Evolutionary conservation across 768 basidiomycete species (phyloP).

Genomic region (Hydnomerulius pinastri): DNA sequence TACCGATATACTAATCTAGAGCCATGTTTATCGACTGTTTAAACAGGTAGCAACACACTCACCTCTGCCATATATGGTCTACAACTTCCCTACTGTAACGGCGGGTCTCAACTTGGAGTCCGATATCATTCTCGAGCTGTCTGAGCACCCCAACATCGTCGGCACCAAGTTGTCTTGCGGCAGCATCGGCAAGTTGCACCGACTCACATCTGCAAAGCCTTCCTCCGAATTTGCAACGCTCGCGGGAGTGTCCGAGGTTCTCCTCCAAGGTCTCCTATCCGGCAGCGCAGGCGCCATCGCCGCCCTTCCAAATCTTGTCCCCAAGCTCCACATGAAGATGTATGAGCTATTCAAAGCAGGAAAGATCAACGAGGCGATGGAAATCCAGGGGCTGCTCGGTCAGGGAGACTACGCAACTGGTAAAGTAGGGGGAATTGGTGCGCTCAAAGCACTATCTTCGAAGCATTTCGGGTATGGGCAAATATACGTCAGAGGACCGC

Average conservation of each 20-base stretch:
- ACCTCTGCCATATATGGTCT: slow-evolving; percentile 75
- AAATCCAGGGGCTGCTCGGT: slow-evolving; percentile 58
- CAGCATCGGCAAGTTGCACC: slow-evolving; percentile 80
- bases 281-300: slow-evolving; percentile 68
- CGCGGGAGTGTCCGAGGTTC: slow-evolving; percentile 73
- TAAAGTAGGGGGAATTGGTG: slow-evolving; percentile 67
- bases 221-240: slow-evolving; percentile 64
- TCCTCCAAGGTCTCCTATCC: slow-evolving; percentile 61
- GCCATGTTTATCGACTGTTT: background rate
- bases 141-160: slow-evolving; percentile 81
- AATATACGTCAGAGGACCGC: slow-evolving; percentile 48
- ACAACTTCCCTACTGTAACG: slow-evolving; percentile 83
- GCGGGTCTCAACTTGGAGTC: slow-evolving; percentile 86
- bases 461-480: slow-evolving; percentile 67
- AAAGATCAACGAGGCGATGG: slow-evolving; percentile 58
- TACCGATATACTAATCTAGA: background rate
- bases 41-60: slow-evolving; percentile 66
- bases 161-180: slow-evolving; percentile 87
- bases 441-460: slow-evolving; percentile 63
- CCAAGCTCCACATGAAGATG: slow-evolving; percentile 56
- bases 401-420: slow-evolving; percentile 68
- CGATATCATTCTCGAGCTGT: slow-evolving; percentile 67
- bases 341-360: slow-evolving; percentile 53
- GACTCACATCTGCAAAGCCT: slow-evolving; percentile 62
- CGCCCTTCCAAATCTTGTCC: slow-evolving; percentile 61